These are phyloP conservation scores for Wickerhamomyces canadensis DNA, from an alignment of 805 yeast genomes.

Conservation along the genomic window DNA sequence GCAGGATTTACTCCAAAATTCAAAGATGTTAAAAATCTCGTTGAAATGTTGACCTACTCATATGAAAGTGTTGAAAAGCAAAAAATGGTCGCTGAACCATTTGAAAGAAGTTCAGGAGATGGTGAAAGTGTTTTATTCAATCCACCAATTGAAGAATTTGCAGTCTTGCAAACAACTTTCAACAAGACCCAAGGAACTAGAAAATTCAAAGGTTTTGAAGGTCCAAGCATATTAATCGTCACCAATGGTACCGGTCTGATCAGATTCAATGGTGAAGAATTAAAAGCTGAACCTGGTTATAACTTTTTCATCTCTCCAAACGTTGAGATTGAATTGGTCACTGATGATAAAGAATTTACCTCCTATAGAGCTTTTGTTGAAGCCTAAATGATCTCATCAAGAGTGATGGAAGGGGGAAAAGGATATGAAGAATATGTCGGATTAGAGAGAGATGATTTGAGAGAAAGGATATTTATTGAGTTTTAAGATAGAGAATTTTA, in stretches of 20 bases:
- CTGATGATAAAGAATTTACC: conserved; percentile 53
- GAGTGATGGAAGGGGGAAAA: too few species aligned
- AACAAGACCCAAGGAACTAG: conserved; percentile 45
- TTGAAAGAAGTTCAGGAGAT: conserved; percentile 53
- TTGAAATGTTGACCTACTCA: conserved; percentile 83
- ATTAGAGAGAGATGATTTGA: too few species aligned
- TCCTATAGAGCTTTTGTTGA: conserved; percentile 90
- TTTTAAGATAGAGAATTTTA: too few species aligned
- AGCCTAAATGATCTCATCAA: too few species aligned
- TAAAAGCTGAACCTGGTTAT: conserved; percentile 60
- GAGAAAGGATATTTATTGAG: too few species aligned
- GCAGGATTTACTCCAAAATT: conserved; percentile 99
- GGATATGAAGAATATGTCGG: too few species aligned
- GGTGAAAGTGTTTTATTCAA: conserved; percentile 69
- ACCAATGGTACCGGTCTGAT: conserved; percentile 76
- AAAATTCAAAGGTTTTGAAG: conserved; percentile 56
- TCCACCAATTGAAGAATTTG: conserved; percentile 96
- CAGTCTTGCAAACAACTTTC: conserved; percentile 82
- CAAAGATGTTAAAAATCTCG: conserved; percentile 89
- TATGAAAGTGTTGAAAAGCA: conserved; percentile 90
- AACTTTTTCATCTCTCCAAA: conserved; percentile 84
- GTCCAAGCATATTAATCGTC: conserved; percentile 83
- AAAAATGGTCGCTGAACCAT: conserved; percentile 63
- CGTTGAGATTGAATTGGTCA: conserved; percentile 53
- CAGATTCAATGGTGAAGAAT: conserved; percentile 34